phyloP scores from a whole-genome alignment of 2,329 filamentous ascomycete genomes.

The Aspergillus vadensis region DNA sequence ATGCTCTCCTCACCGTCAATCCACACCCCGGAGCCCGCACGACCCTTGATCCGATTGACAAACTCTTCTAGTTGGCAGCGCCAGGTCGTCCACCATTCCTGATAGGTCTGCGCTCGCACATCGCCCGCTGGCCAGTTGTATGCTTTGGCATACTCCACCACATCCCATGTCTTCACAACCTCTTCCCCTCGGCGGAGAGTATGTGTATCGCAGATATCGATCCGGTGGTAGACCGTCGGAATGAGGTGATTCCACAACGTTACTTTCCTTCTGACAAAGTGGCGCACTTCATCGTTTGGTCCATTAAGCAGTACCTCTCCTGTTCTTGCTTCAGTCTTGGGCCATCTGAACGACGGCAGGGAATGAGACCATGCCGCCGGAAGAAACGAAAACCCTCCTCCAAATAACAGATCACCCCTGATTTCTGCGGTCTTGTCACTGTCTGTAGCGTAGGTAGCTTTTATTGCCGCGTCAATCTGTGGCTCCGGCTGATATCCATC shows the following conservation, averaged over 20 bases:
- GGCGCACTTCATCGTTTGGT: background rate
- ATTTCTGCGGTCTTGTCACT: conserved; percentile 18
- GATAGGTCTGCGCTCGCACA: conserved; percentile 18
- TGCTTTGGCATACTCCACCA: conserved; percentile 19
- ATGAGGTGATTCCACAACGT: conserved; percentile 25
- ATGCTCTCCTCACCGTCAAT: conserved; percentile 49
- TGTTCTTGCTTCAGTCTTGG: conserved; percentile 21
- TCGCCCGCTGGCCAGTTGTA: conserved; percentile 24
- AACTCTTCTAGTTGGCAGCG: conserved; percentile 54
- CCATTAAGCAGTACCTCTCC: conserved; percentile 16
- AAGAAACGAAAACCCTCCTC: conserved; percentile 18
- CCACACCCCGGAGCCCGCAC: conserved; percentile 42
- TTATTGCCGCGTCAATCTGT: conserved; percentile 31
- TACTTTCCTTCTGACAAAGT: conserved; percentile 17
- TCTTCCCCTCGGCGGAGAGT: conserved; percentile 4
- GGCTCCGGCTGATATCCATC: conserved; percentile 33
- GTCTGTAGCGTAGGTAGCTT: conserved; percentile 17
- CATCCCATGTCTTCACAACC: conserved; percentile 22
- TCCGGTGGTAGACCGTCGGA: conserved; percentile 18
- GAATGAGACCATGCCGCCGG: conserved; percentile 12
- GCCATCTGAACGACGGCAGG: conserved; percentile 21
- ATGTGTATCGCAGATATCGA: conserved; percentile 15
- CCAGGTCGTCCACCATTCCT: conserved; percentile 49
- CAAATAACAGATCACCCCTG: conserved; percentile 15
- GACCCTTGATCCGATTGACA: conserved; percentile 48